phyloP scores from a whole-genome alignment of 768 basidiomycete species.

The Auriculariales sp. region DNA sequence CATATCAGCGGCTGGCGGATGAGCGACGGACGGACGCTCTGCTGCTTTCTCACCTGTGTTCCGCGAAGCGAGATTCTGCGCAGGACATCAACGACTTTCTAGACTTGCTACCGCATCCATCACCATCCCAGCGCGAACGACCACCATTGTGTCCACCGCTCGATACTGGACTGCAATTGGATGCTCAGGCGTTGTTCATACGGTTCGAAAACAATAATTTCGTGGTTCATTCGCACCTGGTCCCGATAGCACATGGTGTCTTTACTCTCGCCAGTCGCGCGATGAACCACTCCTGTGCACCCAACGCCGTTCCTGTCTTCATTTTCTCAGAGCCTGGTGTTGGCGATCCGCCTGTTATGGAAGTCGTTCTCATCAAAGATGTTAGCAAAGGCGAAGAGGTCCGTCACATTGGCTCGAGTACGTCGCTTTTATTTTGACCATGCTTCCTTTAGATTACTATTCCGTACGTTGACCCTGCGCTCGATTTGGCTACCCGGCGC shows the following conservation, averaged over 20 bases:
- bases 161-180: background rate
- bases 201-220: slow-evolving; percentile 78
- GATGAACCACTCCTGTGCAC: slow-evolving; percentile 73
- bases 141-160: slow-evolving; percentile 2
- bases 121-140: background rate
- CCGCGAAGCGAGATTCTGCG: slow-evolving; percentile 18
- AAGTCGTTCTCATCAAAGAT: slow-evolving; percentile 46
- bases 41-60: slow-evolving; percentile 48
- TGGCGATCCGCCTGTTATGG: slow-evolving; percentile 32
- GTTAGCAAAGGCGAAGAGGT: slow-evolving; percentile 56
- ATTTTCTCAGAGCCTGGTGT: slow-evolving; percentile 20
- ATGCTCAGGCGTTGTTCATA: slow-evolving; percentile 24
- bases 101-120: background rate
- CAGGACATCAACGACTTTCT: background rate
- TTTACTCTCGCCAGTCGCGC: slow-evolving; percentile 66
- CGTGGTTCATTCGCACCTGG: slow-evolving; percentile 57
- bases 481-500: slow-evolving; percentile 14
- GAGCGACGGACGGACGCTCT: slow-evolving; percentile 42
- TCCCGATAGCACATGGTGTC: slow-evolving; percentile 54
- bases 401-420: slow-evolving; percentile 3
- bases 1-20: slow-evolving; percentile 36
- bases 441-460: slow-evolving; percentile 40
- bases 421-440: background rate
- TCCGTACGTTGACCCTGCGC: slow-evolving; percentile 67
- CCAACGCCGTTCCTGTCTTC: slow-evolving; percentile 58